Conservation (phyloP, 2,329 filamentous ascomycete species). For the Aspergillus thermomutatus region DNA sequence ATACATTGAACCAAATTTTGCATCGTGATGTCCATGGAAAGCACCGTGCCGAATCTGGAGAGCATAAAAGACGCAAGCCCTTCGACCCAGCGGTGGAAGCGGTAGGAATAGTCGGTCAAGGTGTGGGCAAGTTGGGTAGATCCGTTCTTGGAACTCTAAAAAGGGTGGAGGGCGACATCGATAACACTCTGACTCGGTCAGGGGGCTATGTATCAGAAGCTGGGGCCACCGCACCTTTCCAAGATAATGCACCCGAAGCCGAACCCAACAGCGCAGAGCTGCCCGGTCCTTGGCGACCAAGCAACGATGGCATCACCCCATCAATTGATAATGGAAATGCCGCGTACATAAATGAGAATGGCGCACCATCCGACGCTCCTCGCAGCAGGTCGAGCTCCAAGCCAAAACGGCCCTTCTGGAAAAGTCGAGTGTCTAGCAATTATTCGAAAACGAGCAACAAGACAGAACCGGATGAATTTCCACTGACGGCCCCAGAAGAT, state of each 20-base stretch:
- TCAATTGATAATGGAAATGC: not conserved
- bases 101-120: slow-evolving; percentile 51
- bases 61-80: slow-evolving; percentile 21
- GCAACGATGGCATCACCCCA: not conserved
- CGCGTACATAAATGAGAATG: not conserved
- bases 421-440: slow-evolving; percentile 28
- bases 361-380: slow-evolving; percentile 1
- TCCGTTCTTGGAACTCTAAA: slow-evolving; percentile 43
- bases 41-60: slow-evolving; percentile 10
- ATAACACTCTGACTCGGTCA: slow-evolving; percentile 32
- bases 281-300: not conserved
- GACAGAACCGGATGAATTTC: slow-evolving; percentile 32
- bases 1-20: slow-evolving; percentile 48
- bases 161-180: slow-evolving; percentile 37
- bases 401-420: slow-evolving; percentile 33
- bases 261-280: not conserved
- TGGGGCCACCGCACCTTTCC: slow-evolving; percentile 5
- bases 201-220: slow-evolving; percentile 30
- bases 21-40: slow-evolving; percentile 21
- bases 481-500: slow-evolving; percentile 33
- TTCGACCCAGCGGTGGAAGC: slow-evolving; percentile 49
- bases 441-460: slow-evolving; percentile 23
- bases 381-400: slow-evolving; percentile 3
- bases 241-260: not conserved
- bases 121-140: slow-evolving; percentile 45